Conservation (phyloP, 2,329 filamentous ascomycete species). For the Huntiella abstrusa region DNA sequence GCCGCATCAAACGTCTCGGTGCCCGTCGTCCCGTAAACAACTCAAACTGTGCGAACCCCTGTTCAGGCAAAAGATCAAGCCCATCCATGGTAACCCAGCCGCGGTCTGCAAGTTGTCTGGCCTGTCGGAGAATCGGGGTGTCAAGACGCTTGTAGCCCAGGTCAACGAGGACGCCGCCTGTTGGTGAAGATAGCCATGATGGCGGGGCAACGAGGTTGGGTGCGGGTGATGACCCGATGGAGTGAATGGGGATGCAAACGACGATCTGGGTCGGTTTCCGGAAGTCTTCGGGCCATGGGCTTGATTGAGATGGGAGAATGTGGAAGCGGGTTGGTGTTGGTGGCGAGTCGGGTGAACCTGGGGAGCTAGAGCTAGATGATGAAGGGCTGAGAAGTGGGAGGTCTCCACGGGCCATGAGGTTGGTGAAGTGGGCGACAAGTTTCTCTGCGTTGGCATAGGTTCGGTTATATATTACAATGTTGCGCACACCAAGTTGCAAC, state of each 20-base stretch:
- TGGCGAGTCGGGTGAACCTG: constrained; percentile 10
- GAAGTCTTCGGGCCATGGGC: constrained; percentile 45
- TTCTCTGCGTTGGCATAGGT: constrained; percentile 47
- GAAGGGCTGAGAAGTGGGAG: constrained; percentile 25
- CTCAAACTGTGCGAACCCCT: constrained; percentile 68
- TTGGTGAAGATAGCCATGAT: constrained; percentile 52
- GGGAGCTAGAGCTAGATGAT: not conserved
- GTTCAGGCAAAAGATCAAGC: constrained; percentile 56
- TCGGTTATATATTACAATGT: constrained; percentile 58
- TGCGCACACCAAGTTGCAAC: constrained; percentile 56
- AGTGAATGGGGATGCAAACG: constrained; percentile 56
- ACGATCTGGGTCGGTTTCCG: constrained; percentile 54
- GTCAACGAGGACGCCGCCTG: constrained; percentile 59
- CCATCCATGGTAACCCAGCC: constrained; percentile 63
- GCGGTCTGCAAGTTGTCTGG: constrained; percentile 36
- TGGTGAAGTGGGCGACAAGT: constrained; percentile 51
- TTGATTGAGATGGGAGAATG: constrained; percentile 38
- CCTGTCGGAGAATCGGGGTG: constrained; percentile 51
- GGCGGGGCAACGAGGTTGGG: constrained; percentile 51
- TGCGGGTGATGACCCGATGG: constrained; percentile 41
- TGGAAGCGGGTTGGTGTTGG: constrained; percentile 26
- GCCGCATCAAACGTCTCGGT: constrained; percentile 46
- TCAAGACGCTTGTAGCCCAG: constrained; percentile 55
- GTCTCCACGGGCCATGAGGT: constrained; percentile 27
- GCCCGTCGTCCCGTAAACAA: constrained; percentile 46